Evolutionary conservation across 78 protist species (phyloP), one percentile per base, ranked within the genome.

Genomic region (Tieghemostelium lacteum): DNA sequence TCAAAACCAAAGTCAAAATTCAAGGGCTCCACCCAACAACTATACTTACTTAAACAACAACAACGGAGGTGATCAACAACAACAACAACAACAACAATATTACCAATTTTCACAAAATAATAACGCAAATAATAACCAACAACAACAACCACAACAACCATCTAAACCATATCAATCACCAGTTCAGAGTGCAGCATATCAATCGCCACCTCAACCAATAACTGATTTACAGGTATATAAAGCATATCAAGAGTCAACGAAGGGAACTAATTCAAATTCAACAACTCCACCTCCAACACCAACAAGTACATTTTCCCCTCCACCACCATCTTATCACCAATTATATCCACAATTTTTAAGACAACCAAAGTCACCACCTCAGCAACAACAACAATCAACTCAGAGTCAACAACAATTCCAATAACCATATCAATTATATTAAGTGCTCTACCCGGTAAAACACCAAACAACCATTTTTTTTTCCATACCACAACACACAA

Each of bases 141-240:
- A 26, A 62, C 39, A 26, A 62, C 69, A 62, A 62, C 29, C 31
- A 12, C 69, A 45, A 45, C 69, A 62, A 57, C 26, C 28, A 62
- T 33, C 39, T 7, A 28, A 62, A 29, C 69, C 5, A 17, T 5
- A 31, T 7, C 69, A 26, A 62, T 62, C 45, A 62, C 39, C n/a
- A 17, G 64, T n/a, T 8, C 31, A 5, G 64, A n/a, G n/a, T n/a
- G n/a, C n/a, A n/a, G n/a, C n/a, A n/a, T n/a, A n/a, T n/a, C n/a
- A n/a, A n/a, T n/a, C n/a, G n/a, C n/a, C n/a, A n/a, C n/a, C n/a
- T n/a, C n/a, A n/a, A n/a, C n/a, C n/a, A n/a, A n/a, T n/a, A n/a
- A n/a, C n/a, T n/a, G n/a, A n/a, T n/a, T n/a, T n/a, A n/a, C n/a
- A n/a, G n/a, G n/a, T n/a, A n/a, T n/a, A n/a, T n/a, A n/a, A n/a